Evolutionary conservation across 23 red algal genomes (phyloP).

Genomic region (Agarophyton chilense): DNA sequence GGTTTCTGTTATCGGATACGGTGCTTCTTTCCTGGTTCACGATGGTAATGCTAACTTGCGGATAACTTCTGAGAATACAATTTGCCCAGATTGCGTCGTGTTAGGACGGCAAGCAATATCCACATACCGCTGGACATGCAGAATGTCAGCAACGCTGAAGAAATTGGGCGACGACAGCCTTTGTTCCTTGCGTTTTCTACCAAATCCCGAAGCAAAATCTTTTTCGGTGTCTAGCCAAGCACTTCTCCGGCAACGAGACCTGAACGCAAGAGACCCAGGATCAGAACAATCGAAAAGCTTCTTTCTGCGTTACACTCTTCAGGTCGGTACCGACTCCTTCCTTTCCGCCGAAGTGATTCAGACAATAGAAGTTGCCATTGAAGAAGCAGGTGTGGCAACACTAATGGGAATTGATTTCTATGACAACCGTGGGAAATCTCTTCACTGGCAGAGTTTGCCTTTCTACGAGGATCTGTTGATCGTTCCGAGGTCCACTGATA

Average conservation of each 20-base stretch:
- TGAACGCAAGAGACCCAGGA: background rate
- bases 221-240: conserved; percentile 21
- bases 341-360: conserved; percentile 8
- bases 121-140: conserved; percentile 39
- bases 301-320: conserved; percentile 48
- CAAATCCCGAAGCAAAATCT: conserved; percentile 20
- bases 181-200: conserved; percentile 30
- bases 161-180: background rate
- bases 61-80: conserved; percentile 59
- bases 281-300: conserved; percentile 13
- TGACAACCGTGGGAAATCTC: conserved; percentile 27
- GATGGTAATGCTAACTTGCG: conserved; percentile 11
- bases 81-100: conserved; percentile 33
- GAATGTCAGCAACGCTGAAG: background rate
- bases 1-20: conserved; percentile 52
- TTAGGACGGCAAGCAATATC: background rate
- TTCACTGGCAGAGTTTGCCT: conserved; percentile 26
- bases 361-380: conserved; percentile 22
- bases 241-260: background rate
- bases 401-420: conserved; percentile 12
- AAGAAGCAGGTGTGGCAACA: conserved; percentile 13
- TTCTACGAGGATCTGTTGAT: conserved; percentile 54
- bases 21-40: conserved; percentile 33
- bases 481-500: conserved; percentile 20
- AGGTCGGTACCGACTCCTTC: conserved; percentile 10